Percentiles rank a stretch among this genome's conserved stretches.
phyloP scores from a whole-genome alignment of 371 early-diverging fungal species.

The Fennellomyces sp. region DNA sequence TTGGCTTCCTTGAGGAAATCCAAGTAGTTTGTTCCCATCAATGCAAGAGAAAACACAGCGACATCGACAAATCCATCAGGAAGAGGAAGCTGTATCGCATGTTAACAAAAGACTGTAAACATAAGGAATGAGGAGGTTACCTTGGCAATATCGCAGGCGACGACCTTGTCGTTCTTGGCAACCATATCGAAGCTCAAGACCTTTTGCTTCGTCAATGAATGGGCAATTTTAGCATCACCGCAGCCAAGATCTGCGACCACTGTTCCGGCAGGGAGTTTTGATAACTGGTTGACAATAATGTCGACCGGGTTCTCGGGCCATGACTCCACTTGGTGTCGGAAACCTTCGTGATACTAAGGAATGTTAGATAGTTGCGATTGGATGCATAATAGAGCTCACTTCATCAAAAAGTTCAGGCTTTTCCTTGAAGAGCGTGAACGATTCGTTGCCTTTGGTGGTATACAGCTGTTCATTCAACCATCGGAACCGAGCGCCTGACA shows the following conservation, averaged over 20 bases:
- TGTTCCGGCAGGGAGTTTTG: slow-evolving; percentile 45
- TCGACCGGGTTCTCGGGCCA: slow-evolving; percentile 99
- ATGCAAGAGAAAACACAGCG: slow-evolving; percentile 91
- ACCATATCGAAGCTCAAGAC: slow-evolving; percentile 96
- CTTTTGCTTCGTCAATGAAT: slow-evolving; percentile 64
- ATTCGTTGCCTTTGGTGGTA: slow-evolving; percentile 78
- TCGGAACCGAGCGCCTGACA: slow-evolving; percentile 89
- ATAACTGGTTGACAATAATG: slow-evolving; percentile 75
- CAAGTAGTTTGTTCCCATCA: slow-evolving; percentile 97
- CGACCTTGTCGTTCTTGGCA: slow-evolving; percentile 82
- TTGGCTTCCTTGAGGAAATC: slow-evolving; percentile 92
- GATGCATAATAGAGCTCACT: too few species aligned
- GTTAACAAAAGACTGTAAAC: background rate
- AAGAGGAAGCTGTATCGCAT: slow-evolving; percentile 66
- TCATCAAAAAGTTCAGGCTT: slow-evolving; percentile 91
- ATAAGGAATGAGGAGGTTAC: slow-evolving; percentile 45
- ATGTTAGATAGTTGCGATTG: too few species aligned
- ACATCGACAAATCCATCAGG: slow-evolving; percentile 79
- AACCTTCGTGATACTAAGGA: slow-evolving; percentile 97
- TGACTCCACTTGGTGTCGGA: slow-evolving; percentile 88
- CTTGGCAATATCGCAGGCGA: slow-evolving; percentile 93
- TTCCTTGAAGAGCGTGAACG: slow-evolving; percentile 78
- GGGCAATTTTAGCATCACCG: slow-evolving; percentile 94
- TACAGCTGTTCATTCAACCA: slow-evolving; percentile 96
- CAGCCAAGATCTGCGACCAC: slow-evolving; percentile 98